These are phyloP conservation scores for Gossypium australe DNA, from an alignment of 345 rosid species.

Conservation along the genomic window DNA sequence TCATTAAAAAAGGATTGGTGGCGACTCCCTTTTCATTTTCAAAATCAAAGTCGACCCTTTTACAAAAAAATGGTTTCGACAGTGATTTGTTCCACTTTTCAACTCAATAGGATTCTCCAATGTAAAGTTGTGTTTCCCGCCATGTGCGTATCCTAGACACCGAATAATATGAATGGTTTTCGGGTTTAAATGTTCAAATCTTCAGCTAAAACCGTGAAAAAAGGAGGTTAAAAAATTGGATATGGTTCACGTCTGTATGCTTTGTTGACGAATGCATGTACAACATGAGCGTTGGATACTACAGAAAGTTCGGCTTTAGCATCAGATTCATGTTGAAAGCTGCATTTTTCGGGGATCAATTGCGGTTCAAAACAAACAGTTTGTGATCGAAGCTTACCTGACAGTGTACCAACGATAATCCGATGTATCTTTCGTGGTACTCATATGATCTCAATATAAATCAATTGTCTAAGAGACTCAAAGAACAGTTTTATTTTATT, in stretches of 20 bases:
- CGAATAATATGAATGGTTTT: not conserved
- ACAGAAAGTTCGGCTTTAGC: slow-evolving; percentile 37
- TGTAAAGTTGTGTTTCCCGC: slow-evolving; percentile 26
- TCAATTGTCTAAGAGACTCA: too few species aligned
- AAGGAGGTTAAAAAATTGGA: too few species aligned
- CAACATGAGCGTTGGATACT: slow-evolving; percentile 50
- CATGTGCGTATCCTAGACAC: slow-evolving; percentile 51
- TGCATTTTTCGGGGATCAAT: slow-evolving; percentile 18
- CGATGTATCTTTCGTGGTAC: slow-evolving; percentile 57
- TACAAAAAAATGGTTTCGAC: too few species aligned
- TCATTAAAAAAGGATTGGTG: too few species aligned
- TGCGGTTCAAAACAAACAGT: not conserved
- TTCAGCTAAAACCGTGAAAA: not conserved
- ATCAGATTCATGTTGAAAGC: slow-evolving; percentile 32
- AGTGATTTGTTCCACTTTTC: not conserved
- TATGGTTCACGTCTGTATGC: slow-evolving; percentile 34
- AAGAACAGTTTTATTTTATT: too few species aligned
- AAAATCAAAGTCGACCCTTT: too few species aligned
- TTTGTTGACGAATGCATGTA: slow-evolving; percentile 64
- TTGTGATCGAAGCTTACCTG: slow-evolving; percentile 27
- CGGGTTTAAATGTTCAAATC: not conserved
- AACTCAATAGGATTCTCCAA: slow-evolving; percentile 35
- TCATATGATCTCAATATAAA: slow-evolving; percentile 40
- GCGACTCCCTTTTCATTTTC: too few species aligned
- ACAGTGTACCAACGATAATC: slow-evolving; percentile 76